phyloP scores from a whole-genome alignment of 1,139 yeast genomes.

The Scheffersomyces cryptocercus region DNA sequence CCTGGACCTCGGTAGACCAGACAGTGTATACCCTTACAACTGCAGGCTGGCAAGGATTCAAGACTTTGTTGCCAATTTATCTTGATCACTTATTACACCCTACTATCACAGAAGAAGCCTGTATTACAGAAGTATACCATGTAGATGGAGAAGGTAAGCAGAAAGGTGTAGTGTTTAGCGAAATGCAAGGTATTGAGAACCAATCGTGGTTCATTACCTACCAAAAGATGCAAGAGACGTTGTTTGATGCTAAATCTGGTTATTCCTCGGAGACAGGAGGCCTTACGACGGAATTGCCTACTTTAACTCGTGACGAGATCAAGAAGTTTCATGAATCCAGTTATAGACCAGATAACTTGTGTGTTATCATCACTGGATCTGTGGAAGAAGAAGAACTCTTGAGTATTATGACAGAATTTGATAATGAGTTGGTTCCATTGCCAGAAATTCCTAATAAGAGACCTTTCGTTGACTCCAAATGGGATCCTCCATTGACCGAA shows the following conservation, averaged over 20 bases:
- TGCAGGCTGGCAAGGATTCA: slow-evolving; percentile 98
- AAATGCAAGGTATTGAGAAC: slow-evolving; percentile 92
- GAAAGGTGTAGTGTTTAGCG: slow-evolving; percentile 95
- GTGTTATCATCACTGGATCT: slow-evolving; percentile 81
- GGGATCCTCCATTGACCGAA: slow-evolving; percentile 43
- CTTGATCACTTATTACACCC: slow-evolving; percentile 86
- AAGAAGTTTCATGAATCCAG: slow-evolving; percentile 67
- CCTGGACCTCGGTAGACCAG: slow-evolving; percentile 97
- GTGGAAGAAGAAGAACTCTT: slow-evolving; percentile 75
- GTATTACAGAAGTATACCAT: slow-evolving; percentile 93
- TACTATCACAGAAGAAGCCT: slow-evolving; percentile 85
- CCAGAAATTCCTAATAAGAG: slow-evolving; percentile 44
- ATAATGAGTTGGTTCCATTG: slow-evolving; percentile 49
- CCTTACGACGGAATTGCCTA: slow-evolving; percentile 71
- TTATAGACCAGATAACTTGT: slow-evolving; percentile 83
- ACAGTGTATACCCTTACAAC: slow-evolving; percentile 90
- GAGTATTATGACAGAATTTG: slow-evolving; percentile 62
- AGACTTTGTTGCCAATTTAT: slow-evolving; percentile 79
- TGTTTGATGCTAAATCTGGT: slow-evolving; percentile 67
- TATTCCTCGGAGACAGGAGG: slow-evolving; percentile 97
- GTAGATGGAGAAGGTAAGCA: slow-evolving; percentile 89
- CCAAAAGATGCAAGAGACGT: slow-evolving; percentile 58
- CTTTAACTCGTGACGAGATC: slow-evolving; percentile 71
- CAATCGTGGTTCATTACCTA: slow-evolving; percentile 75
- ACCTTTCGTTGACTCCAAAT: slow-evolving; percentile 82